Evolutionary conservation across 1,284 basidiomycete species (phyloP).

Genomic region (Stygiomarasmius scandens): DNA sequence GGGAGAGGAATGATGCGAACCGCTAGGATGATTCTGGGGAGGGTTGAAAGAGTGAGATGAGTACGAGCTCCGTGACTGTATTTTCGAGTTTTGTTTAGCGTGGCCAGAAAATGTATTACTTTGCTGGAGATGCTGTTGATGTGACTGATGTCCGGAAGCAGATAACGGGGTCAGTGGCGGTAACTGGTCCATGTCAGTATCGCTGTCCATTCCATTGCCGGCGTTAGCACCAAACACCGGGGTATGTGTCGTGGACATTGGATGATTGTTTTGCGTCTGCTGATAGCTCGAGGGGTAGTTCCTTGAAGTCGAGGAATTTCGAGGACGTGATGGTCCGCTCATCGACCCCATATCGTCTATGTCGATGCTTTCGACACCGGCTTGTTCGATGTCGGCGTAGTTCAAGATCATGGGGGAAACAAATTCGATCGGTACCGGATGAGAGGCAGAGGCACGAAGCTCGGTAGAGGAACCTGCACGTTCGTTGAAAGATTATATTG

Average conservation of each 20-base stretch:
- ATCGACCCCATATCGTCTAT: background rate
- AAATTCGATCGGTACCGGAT: conserved; percentile 53
- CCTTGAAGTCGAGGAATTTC: background rate
- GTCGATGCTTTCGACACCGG: background rate
- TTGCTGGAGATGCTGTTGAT: background rate
- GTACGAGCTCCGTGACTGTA: background rate
- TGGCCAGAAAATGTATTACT: background rate
- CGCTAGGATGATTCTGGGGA: background rate
- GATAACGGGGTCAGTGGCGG: conserved; percentile 4
- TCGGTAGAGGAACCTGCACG: conserved; percentile 62
- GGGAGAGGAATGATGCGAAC: background rate
- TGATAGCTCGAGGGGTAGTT: background rate
- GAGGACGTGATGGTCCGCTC: background rate
- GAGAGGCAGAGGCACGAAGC: conserved; percentile 58
- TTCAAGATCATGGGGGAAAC: conserved; percentile 64
- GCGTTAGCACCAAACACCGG: conserved; percentile 20
- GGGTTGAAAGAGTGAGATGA: background rate
- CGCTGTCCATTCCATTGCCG: conserved; percentile 15
- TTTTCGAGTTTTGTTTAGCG: background rate
- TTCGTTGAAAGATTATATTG: background rate
- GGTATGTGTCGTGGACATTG: conserved; percentile 13
- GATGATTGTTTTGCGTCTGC: conserved; percentile 5
- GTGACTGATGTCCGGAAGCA: background rate
- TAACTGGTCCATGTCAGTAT: conserved; percentile 4
- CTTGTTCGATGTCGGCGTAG: conserved; percentile 27